Evolutionary conservation across 371 early-diverging fungal species (phyloP).

Genomic region (Nematocida sp.): DNA sequence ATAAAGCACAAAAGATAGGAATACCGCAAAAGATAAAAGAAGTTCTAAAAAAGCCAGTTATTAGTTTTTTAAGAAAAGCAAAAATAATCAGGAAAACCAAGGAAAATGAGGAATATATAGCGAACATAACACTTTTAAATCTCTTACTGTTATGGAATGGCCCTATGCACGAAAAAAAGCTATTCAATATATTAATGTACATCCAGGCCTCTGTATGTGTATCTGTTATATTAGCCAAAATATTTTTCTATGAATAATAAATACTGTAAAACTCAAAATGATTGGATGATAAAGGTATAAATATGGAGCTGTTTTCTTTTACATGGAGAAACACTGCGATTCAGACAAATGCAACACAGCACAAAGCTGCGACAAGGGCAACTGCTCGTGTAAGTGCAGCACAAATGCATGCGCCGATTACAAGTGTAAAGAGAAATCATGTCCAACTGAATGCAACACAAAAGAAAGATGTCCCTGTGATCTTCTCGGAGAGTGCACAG

Average conservation of each 20-base stretch:
- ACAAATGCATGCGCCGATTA: neutral
- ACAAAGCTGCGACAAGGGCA: constrained; percentile 8
- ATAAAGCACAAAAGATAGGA: neutral
- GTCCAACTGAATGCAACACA: neutral
- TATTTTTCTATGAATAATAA: neutral
- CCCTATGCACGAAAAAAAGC: constrained; percentile 11
- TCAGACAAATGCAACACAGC: neutral
- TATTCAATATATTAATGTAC: constrained; percentile 1
- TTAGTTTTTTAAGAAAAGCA: too few species aligned
- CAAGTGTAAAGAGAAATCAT: neutral
- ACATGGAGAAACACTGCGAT: neutral
- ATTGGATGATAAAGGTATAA: neutral
- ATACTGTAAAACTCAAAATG: neutral
- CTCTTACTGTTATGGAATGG: constrained; percentile 9
- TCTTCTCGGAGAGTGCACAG: neutral
- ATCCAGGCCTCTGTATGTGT: constrained; percentile 8
- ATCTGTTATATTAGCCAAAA: constrained; percentile 27
- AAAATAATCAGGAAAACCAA: too few species aligned
- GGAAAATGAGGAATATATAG: too few species aligned
- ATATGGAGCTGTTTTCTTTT: neutral
- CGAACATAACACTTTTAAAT: constrained; percentile 45
- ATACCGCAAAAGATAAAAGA: neutral
- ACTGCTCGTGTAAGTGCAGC: neutral
- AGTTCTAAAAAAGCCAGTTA: too few species aligned
- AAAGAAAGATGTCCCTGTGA: neutral